Percentiles rank a stretch among this genome's conserved stretches.
phyloP scores from a whole-genome alignment of 2,329 filamentous ascomycete genomes.

The Sporothrix globosa region DNA sequence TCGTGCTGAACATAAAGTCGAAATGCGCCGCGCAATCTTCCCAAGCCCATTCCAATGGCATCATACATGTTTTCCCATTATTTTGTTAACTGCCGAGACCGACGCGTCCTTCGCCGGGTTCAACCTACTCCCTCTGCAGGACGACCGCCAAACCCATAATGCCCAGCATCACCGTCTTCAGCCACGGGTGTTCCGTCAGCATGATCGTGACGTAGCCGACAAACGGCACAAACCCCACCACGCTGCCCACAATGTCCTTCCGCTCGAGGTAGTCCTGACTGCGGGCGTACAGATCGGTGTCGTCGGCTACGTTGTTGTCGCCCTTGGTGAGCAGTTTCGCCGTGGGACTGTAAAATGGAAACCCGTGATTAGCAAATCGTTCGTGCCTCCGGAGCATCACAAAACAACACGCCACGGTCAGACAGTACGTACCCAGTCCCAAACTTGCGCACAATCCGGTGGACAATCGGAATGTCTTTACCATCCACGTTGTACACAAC shows the following conservation, averaged over 20 bases:
- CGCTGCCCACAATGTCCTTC: constrained; percentile 86
- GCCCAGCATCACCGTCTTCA: constrained; percentile 92
- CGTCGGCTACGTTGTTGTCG: constrained; percentile 93
- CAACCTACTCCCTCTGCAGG: constrained; percentile 75
- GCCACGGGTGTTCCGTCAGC: constrained; percentile 91
- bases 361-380: constrained; percentile 3
- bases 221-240: constrained; percentile 88
- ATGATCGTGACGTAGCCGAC: constrained; percentile 97
- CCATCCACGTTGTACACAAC: constrained; percentile 78
- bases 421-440: constrained; percentile 55
- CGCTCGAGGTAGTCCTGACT: constrained; percentile 87
- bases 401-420: neutral
- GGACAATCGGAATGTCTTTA: constrained; percentile 97
- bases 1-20: neutral
- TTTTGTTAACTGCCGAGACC: neutral
- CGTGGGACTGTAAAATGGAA: constrained; percentile 47
- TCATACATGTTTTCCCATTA: neutral
- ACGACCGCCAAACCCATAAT: constrained; percentile 95
- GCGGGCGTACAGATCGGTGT: constrained; percentile 79
- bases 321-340: constrained; percentile 91
- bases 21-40: neutral
- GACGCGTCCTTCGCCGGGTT: neutral
- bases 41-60: neutral
- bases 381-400: neutral
- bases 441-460: constrained; percentile 80